Evolutionary conservation across 2,329 filamentous ascomycete species (phyloP), one percentile per base, ranked within the genome.

Genomic region (Talaromyces pinophilus): DNA sequence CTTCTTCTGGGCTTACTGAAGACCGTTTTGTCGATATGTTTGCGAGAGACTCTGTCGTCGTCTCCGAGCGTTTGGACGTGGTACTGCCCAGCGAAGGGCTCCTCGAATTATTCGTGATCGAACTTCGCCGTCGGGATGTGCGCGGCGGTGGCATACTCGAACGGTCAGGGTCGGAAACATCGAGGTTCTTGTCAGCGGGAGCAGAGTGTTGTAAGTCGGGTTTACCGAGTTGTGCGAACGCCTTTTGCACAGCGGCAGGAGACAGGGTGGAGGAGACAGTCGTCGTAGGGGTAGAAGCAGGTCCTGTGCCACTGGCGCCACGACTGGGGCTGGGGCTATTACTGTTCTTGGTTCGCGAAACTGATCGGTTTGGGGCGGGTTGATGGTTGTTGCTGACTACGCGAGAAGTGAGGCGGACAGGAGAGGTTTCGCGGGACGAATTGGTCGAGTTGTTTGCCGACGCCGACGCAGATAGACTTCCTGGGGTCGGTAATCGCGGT

Each of bases 141-240:
- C 65, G 70, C 59, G 59, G 68, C 33, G 67, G 65, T 69, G 77
- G 73, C 77, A 80, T 80, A 69, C 74, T 79, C 69, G 85, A 80
- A 77, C 93, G 92, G 72, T 89, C 85, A 15, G 90, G 87, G 68
- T 85, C 84, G 54, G 88, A 84, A 63, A 86, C 82, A 78, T 88
- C 88, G 71, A 86, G 79, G 30, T 82, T 82, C 6, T 86, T 78
- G 69, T 96, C 91, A 67, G 87, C 82, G 42, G 35, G 77, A 48
- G 83, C 77, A 40, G 88, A 85, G 59, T 83, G 79, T 54, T 86
- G 86, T 42, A 94, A 81, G 62, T 86, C 85, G 7, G 92, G 90
- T 59, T 88, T 90, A 70, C 83, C 88, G 42, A 88, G 82, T 44
- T 90, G 85, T 17, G 91, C 90, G 59, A 94, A 82, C 67, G 88